phyloP scores from a whole-genome alignment of 1,284 basidiomycete species.

The Rhodotorula sp. region DNA sequence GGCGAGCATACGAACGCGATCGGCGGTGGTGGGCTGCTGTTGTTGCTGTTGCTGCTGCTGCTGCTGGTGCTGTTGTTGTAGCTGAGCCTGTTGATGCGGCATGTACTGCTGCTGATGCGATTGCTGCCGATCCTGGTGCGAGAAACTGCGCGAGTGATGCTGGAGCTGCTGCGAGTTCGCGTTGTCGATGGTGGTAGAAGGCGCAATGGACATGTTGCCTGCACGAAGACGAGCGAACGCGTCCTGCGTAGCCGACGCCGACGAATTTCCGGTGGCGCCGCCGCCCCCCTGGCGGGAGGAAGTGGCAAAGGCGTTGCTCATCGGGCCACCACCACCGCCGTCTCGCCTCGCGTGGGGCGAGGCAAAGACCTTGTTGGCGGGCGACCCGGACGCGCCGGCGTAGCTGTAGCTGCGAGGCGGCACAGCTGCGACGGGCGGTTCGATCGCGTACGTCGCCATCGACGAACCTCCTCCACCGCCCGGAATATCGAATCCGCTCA shows the following conservation, averaged over 20 bases:
- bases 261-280: neutral
- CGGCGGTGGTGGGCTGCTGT: neutral
- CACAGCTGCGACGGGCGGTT: neutral
- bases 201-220: conserved; percentile 24
- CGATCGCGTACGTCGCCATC: neutral
- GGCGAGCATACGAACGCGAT: conserved; percentile 2
- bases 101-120: too few relatives aligned
- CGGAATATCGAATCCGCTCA: conserved; percentile 1
- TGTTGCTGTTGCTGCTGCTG: neutral
- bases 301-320: neutral
- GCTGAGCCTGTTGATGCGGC: neutral
- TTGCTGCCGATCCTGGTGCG: too few relatives aligned
- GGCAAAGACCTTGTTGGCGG: neutral
- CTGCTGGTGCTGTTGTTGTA: neutral
- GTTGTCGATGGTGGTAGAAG: neutral
- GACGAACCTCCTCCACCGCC: neutral
- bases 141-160: too few relatives aligned
- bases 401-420: conserved; percentile 15
- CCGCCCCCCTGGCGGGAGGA: too few relatives aligned
- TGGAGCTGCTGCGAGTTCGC: too few relatives aligned
- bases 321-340: neutral
- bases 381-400: neutral
- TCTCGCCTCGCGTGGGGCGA: neutral
- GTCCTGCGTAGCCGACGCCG: neutral
- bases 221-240: conserved; percentile 21